Evolutionary conservation across 2,329 filamentous ascomycete genomes (phyloP), one percentile per base, ranked within the genome.

Genomic region (Phialophora verrucosa): DNA sequence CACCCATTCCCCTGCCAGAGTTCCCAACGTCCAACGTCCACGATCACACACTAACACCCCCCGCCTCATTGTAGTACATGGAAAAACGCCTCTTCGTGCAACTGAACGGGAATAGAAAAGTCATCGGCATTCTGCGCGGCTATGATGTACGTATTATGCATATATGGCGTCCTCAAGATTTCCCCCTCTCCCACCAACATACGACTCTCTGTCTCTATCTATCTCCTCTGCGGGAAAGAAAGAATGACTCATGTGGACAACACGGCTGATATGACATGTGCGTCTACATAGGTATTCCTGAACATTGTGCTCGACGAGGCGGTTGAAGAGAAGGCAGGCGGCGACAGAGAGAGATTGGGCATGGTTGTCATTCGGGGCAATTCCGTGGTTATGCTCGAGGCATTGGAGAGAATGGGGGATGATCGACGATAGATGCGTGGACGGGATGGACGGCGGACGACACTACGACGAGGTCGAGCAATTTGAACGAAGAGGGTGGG

Each of bases 61-160:
- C 20, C 6, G 20, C 38, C 20, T 47, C 23, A 31, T 12, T 25
- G 59, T 75, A 99, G 95, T 99, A 99, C 82, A 93, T 99, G 82
- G 95, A 99, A 85, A 99, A 99, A 88, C 88, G 94, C 82, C 87
- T 99, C 77, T 97, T 97, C 80, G 93, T 98, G 73, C 94, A 99
- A 81, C 84, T 99, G 62, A 99, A 99, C 81, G 95, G 95, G 76
- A 97, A 93, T 80, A 91, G 95, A 79, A 98, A 97, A 82, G 94
- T 99, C 69, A 92, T 97, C 78, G 95, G 96, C 63, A 87, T 97
- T 59, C 86, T 99, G 65, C 90, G 95, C 71, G 95, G 95, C 67
- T 99, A 98, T 80, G 95, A 99, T 88, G 95, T 97, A 82, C 72
- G 90, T 75, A 11, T 8, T 8, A 44, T n/a, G 14, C 4, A 44